Base-by-base conservation (phyloP, 1,139 yeast genomes). In the Hyphopichia pseudoburtonii region DNA sequence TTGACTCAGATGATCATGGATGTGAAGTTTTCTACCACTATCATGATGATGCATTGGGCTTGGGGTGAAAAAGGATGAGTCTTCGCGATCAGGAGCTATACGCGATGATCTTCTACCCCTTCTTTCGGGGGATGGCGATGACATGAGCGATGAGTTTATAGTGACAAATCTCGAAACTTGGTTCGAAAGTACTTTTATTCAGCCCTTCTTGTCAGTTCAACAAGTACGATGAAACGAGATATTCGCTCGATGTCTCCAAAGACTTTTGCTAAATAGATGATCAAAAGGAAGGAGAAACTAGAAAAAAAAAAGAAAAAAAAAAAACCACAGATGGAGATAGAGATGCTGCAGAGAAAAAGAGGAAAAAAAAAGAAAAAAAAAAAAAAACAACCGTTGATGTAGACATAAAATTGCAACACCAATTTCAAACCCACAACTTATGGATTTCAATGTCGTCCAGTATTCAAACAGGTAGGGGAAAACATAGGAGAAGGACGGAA, bases 51-150 rank as follows among this genome's bases (percentile, higher is more conserved):
- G 30, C 36, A 34, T 28, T 5, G 36, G 33, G 22, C 32, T 34
- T 8, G 58, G 43, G n/a, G 39, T 38, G 33, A 45, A 46, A 24
- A 45, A 57, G 2, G 56, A 39, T 12, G 52, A 42, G 21, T 45
- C 53, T 29, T 46, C 46, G 9, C 47, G 47, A 23, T 50, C 52
- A 1, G 65, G 63, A 4, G 57, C 50, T 12, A 57, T 60, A 33
- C 65, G 40, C 11, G 52, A 43, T 19, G 35, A 38, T 22, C 51
- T 40, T 33, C 49, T 44, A 12, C 36, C 34, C 27, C 35, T 27
- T 22, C 10, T 22, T 22, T 31, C 33, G 14, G 29, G 29, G 12
- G 6, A 14, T 16, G 15, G 8, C 4, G 16, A 27, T 11, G 29
- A 17, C 29, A 27, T 26, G 16, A 12, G 5, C 5, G 10, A 26